Conservation (phyloP, 441 rosid species). For the Capsella rubella region DNA sequence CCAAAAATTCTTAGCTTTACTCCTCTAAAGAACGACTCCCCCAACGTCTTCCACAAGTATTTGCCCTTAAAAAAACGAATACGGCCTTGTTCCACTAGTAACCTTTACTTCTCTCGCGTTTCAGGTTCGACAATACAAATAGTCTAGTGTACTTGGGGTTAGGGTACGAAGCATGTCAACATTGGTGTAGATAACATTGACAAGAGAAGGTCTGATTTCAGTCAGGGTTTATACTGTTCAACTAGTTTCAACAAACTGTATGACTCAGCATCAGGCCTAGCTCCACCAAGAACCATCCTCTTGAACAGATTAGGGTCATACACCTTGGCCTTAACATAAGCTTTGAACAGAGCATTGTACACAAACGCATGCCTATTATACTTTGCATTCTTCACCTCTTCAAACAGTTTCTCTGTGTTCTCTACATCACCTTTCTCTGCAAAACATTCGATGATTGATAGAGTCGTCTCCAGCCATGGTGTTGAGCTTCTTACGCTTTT, state of each 20-base stretch:
- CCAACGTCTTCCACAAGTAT: too few relatives aligned
- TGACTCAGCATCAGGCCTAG: conserved; percentile 90
- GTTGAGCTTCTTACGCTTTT: conserved; percentile 65
- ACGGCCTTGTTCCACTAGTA: too few relatives aligned
- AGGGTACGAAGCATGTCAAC: background rate
- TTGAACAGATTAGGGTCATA: conserved; percentile 72
- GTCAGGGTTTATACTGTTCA: conserved; percentile 59
- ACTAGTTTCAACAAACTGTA: conserved; percentile 79
- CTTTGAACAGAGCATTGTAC: conserved; percentile 76
- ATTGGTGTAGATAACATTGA: background rate
- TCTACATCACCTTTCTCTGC: conserved; percentile 75
- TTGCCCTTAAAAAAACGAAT: too few relatives aligned
- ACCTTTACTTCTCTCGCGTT: too few relatives aligned
- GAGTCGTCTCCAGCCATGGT: conserved; percentile 87
- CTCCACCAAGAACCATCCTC: conserved; percentile 90
- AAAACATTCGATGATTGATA: conserved; percentile 68
- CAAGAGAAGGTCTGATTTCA: background rate
- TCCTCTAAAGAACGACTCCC: too few relatives aligned
- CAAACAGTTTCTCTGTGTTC: conserved; percentile 75
- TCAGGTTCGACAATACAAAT: too few relatives aligned
- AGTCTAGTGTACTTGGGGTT: background rate
- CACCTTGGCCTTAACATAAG: conserved; percentile 72
- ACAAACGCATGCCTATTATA: conserved; percentile 76
- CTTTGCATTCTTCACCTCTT: conserved; percentile 66
- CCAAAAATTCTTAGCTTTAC: too few relatives aligned